Evolutionary conservation across 2,329 filamentous ascomycete species (phyloP).

Genomic region (Venturia carpophila): DNA sequence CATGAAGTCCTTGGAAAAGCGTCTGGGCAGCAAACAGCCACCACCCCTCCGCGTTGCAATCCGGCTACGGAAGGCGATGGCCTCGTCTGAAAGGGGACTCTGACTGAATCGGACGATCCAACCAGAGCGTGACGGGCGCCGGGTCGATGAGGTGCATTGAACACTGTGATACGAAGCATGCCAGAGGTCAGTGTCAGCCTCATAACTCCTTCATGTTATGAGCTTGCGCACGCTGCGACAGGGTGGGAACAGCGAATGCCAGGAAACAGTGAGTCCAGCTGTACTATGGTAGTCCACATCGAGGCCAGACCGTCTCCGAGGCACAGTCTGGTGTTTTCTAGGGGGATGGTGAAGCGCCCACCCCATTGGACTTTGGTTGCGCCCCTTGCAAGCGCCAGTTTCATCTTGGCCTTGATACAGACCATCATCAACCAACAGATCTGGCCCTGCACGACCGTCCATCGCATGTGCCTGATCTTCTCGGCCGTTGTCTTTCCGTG

Average conservation of each 20-base stretch:
- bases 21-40: not conserved
- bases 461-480: not conserved
- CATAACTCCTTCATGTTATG: constrained; percentile 10
- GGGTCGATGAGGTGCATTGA: constrained; percentile 6
- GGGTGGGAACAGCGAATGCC: not conserved
- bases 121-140: not conserved
- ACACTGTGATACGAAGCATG: constrained; percentile 7
- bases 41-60: constrained; percentile 10
- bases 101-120: constrained; percentile 12
- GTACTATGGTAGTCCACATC: not conserved
- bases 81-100: not conserved
- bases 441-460: not conserved
- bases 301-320: not conserved
- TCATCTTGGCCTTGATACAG: not conserved
- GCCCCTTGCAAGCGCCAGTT: not conserved
- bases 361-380: not conserved
- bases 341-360: not conserved
- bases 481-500: not conserved
- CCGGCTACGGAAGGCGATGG: constrained; percentile 1
- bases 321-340: constrained; percentile 4
- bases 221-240: not conserved
- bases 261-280: constrained; percentile 4
- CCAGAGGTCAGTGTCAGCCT: constrained; percentile 12
- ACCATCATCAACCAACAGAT: not conserved
- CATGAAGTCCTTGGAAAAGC: constrained; percentile 13